Evolutionary conservation across 208 protist species (phyloP), one percentile per base, ranked within the genome.

Genomic region (Tritrichomonas foetus): DNA sequence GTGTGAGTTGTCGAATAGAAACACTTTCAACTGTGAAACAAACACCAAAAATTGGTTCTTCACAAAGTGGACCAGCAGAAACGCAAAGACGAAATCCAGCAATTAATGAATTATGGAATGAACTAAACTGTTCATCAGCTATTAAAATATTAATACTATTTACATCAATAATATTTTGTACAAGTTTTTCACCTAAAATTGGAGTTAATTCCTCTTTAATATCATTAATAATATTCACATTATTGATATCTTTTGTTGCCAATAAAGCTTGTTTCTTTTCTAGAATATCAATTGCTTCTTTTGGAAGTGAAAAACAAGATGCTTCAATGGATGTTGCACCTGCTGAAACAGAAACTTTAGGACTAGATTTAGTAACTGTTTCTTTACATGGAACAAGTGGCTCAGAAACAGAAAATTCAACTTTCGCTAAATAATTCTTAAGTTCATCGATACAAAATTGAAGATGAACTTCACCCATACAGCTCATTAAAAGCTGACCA

Each of bases 31-130:
- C n/a, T 0, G 69, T 49, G 49, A 98, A 95, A 39, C 93, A 72
- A 27, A 99, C 95, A 41, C 98, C 98, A 41, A 95, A 97, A 95
- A 99, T 96, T 3, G 98, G 98, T 95, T 99, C 98, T 94, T 98
- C 97, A 95, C 98, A 99, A 94, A 99, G 97, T 47, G 99, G 98
- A 22, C 99, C 99, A 66, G 95, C 96, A 82, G 96, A 94, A 25
- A 96, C 96, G 0, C 98, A 98, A 8, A 98, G 95, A 95, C 99
- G 98, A 94, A 99, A 99, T 0, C 98, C 98, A 9, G 96, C 96
- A 13, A 98, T 95, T 55, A 99, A 53, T 25, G 74, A 84, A 53
- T 84, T 53, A 20, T 53, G 44, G 5, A 53, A 84, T 33, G 20
- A 16, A 1, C 3, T n/a, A 30, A 47, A 53, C 22, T 22, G 1